A percentile compares a stretch with the other conserved stretches of the same genome.
phyloP scores from a whole-genome alignment of 169 alveolate genomes.

The Plasmodium berghei region DNA sequence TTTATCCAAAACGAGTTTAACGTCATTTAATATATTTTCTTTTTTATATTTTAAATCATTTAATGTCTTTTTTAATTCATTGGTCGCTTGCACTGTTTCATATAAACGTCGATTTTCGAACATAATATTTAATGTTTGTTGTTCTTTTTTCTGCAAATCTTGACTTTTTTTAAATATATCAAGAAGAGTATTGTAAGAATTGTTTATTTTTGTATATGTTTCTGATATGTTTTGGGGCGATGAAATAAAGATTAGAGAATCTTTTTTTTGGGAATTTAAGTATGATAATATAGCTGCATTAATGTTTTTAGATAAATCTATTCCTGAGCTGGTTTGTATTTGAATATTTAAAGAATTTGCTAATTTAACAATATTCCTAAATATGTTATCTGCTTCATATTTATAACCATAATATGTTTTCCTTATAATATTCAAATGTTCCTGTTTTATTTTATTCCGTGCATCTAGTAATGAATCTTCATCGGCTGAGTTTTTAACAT shows the following conservation, averaged over 20 bases:
- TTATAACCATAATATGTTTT: conserved; percentile 9
- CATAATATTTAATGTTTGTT: background rate
- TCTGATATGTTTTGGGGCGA: background rate
- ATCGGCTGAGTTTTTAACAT: conserved; percentile 10
- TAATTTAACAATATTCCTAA: conserved; percentile 4
- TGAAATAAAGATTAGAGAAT: background rate
- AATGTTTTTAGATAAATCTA: background rate
- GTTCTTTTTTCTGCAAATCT: conserved; percentile 5
- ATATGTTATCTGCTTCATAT: conserved; percentile 8
- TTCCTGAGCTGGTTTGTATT: background rate
- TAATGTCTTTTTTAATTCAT: background rate
- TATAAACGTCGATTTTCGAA: background rate
- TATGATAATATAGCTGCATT: background rate
- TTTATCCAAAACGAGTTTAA: background rate
- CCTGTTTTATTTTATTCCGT: conserved; percentile 7
- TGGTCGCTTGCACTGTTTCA: background rate
- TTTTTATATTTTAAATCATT: background rate
- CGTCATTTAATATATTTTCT: background rate
- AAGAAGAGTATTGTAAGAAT: background rate
- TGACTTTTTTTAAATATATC: background rate
- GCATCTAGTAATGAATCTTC: background rate
- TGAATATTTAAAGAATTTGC: conserved; percentile 11
- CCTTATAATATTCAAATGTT: background rate
- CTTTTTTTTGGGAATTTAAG: background rate
- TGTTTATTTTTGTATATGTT: background rate